phyloP scores from a whole-genome alignment of 2,329 filamentous ascomycete species.

The Hymenoscyphus fructigenus region DNA sequence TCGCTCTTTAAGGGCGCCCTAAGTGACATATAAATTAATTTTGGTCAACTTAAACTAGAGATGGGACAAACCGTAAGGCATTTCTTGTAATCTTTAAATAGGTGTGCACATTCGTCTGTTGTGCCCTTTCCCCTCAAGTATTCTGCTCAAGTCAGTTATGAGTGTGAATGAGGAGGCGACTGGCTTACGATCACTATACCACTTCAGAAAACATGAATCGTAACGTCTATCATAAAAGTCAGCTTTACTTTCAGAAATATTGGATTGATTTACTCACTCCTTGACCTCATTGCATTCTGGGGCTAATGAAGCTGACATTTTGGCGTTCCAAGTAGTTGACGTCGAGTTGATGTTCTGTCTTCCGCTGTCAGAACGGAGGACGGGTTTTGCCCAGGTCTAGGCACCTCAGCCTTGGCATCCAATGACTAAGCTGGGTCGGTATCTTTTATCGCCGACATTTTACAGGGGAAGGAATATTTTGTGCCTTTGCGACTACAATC shows the following conservation, averaged over 20 bases:
- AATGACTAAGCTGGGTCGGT: slow-evolving; percentile 2
- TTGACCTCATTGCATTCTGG: slow-evolving; percentile 95
- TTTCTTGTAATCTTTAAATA: slow-evolving; percentile 86
- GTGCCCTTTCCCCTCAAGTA: slow-evolving; percentile 84
- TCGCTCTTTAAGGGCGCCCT: slow-evolving; percentile 83
- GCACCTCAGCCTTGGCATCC: neutral
- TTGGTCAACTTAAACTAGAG: neutral
- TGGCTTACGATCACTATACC: slow-evolving; percentile 94
- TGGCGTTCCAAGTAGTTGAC: slow-evolving; percentile 23
- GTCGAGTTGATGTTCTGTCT: neutral
- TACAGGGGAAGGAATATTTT: slow-evolving; percentile 17
- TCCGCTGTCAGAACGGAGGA: slow-evolving; percentile 2
- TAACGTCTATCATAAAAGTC: slow-evolving; percentile 64
- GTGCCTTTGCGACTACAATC: slow-evolving; percentile 8
- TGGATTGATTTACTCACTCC: slow-evolving; percentile 60
- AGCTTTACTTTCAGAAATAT: slow-evolving; percentile 16
- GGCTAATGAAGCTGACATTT: slow-evolving; percentile 91
- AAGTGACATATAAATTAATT: slow-evolving; percentile 10
- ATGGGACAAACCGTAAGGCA: slow-evolving; percentile 68
- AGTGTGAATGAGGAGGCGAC: slow-evolving; percentile 11
- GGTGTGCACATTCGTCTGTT: slow-evolving; percentile 76
- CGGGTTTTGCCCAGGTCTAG: neutral
- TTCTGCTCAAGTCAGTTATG: slow-evolving; percentile 52
- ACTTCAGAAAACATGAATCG: slow-evolving; percentile 96
- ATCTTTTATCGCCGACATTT: slow-evolving; percentile 7